These are phyloP conservation scores for Venturia oleaginea DNA, from an alignment of 2,329 filamentous ascomycete species.

Conservation along the genomic window DNA sequence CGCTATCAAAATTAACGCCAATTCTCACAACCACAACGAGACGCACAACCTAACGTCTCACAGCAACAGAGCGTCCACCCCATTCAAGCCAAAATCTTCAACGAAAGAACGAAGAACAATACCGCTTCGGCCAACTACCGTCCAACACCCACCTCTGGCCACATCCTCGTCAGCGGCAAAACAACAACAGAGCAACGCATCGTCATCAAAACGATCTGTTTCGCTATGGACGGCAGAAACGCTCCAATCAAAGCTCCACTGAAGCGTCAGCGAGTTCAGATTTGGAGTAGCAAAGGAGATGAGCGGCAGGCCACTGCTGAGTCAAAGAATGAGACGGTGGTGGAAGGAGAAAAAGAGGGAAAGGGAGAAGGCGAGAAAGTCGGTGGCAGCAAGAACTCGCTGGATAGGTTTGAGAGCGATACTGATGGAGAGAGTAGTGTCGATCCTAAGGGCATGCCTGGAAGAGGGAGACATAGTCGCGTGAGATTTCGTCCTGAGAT, in stretches of 20 bases:
- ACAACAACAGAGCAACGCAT: not conserved
- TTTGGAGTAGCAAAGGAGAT: no score
- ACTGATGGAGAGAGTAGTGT: not conserved
- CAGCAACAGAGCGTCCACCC: not conserved
- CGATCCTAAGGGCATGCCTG: not conserved
- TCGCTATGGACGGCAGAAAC: not conserved
- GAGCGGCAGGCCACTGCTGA: no score
- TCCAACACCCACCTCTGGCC: not conserved
- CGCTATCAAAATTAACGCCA: not conserved
- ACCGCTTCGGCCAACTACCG: not conserved
- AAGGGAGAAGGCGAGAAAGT: not conserved
- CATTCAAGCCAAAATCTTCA: not conserved
- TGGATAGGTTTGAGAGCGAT: not conserved
- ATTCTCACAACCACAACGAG: not conserved
- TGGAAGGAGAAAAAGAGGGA: not conserved
- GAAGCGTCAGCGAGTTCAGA: not conserved
- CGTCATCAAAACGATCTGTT: not conserved
- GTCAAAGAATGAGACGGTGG: not conserved
- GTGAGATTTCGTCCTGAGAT: not conserved
- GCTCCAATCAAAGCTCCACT: not conserved
- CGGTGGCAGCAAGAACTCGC: not conserved
- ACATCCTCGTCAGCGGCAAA: not conserved
- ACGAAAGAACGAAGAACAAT: not conserved
- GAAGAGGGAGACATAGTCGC: not conserved
- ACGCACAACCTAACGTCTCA: no score